Base-by-base conservation (phyloP, 2,329 filamentous ascomycete species). In the Escovopsis sp. region DNA sequence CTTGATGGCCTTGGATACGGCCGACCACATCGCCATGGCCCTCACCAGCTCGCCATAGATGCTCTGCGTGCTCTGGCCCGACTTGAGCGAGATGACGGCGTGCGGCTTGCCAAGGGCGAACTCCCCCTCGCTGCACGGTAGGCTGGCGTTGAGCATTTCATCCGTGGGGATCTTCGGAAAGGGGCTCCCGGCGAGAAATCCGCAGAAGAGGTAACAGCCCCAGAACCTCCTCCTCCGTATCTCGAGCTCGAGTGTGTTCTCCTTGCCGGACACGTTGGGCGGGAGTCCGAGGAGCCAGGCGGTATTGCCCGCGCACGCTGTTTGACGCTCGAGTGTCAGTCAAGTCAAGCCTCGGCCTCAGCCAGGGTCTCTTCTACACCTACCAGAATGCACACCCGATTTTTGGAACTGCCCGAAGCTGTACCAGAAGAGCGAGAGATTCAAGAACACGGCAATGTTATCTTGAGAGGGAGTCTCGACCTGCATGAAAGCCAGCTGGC, bases 391-490 rank as follows among this genome's bases (percentile, higher is more conserved):
- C 10, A 40, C 15, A 12, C n/a, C 28, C 3, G 38, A 40, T 19
- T 30, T 18, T 23, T 40, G 38, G 38, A 40, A 40, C 38, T 40
- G 28, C 5, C 38, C 38, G 19, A 40, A 26, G 30, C 38, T 40
- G 15, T 40, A 40, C 38, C 38, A 40, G 38, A 40, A 40, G n/a
- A 40, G 30, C 8, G 38, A 33, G 30, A 40, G 38, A 15, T 40
- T 40, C 6, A 40, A 30, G 30, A 40, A 40, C 12, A 40, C 38
- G 11, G 33, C 38, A 12, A 40, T 40, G 18, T 40, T 40, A 15
- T 40, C 38, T n/a, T 40, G 38, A 15, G 26, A 33, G 10, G 38
- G 38, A 33, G 38, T 23, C 33, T 40, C 38, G 32, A 40, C 15
- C 28, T 40, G 26, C 33, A 18, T 26, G 19, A 40, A 40, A 12